phyloP scores from a whole-genome alignment of 192 early-diverging fungal genomes.

The Kappamyces sp. region DNA sequence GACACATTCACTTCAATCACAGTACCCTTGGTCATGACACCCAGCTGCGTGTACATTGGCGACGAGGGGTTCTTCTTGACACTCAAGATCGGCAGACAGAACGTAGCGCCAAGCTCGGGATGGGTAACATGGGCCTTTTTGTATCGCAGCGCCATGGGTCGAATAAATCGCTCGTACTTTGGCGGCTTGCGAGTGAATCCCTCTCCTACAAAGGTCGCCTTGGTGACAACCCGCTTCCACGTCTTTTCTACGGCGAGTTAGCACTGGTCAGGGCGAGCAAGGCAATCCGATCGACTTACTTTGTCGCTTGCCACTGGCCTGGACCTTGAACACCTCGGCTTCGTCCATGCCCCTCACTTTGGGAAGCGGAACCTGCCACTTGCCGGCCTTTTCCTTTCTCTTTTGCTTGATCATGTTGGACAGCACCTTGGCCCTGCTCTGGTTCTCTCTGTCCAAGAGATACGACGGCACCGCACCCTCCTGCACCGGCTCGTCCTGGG shows the following conservation, averaged over 20 bases:
- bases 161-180: conserved; percentile 98
- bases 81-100: conserved; percentile 91
- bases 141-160: conserved; percentile 94
- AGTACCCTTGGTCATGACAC: conserved; percentile 98
- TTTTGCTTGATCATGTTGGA: conserved; percentile 99
- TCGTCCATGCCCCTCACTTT: conserved; percentile 98
- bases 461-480: conserved; percentile 97
- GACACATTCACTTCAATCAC: conserved; percentile 92
- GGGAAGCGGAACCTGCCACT: conserved; percentile 94
- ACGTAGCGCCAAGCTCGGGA: conserved; percentile 95
- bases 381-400: conserved; percentile 98
- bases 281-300: conserved; percentile 24
- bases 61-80: conserved; percentile 99
- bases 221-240: conserved; percentile 99
- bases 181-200: conserved; percentile 99
- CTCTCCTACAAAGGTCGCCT: conserved; percentile 98
- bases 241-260: conserved; percentile 59
- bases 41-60: conserved; percentile 92
- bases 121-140: conserved; percentile 99
- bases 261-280: conserved; percentile 4
- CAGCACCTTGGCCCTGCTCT: conserved; percentile 93
- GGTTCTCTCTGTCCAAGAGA: conserved; percentile 95
- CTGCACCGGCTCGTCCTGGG: conserved; percentile 76
- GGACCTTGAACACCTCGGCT: conserved; percentile 98
- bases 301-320: conserved; percentile 90